Base-by-base conservation (phyloP, 768 basidiomycete species). In the Leccinum aurantiacum region DNA sequence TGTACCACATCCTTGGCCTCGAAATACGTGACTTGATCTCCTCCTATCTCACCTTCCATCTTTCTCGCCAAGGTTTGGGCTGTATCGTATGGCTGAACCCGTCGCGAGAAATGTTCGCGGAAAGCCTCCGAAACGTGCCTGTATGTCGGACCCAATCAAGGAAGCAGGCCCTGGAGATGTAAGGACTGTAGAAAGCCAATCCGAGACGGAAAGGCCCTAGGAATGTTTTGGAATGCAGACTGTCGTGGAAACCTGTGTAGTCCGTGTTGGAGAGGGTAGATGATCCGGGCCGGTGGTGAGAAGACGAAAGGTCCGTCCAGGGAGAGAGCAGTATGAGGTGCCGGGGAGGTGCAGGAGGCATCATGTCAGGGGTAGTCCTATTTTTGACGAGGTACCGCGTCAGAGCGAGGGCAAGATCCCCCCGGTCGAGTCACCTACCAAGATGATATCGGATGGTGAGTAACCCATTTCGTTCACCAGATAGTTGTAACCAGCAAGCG, bases 361-460 rank as follows among this genome's bases (percentile, higher is more conserved):
- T 68, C 0, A 38, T 27, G 13, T 62, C 29, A 9, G 71, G 55
- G 3, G 72, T 57, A 29, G 66, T 67, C 31, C 74, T 73, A 70
- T 85, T 72, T 60, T 85, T 82, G 17, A n/a, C n/a, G n/a, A n/a
- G n/a, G n/a, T n/a, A n/a, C n/a, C n/a, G n/a, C 22, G 22, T 22
- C 22, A 22, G 22, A 22, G 22, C 22, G 22, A 22, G 22, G 22
- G 22, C 2, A 22, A 22, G 22, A 22, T 22, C 22, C 22, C 91
- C 3, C 91, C 91, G 0, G 91, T 89, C 1, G 88, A 92, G 69
- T 93, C 90, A 3, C 91, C 91, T 19, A 77, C 78, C 22, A 92
- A 53, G 57, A 90, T 78, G 66, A 93, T 86, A 64, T 89, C 75
- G 17, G 75, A 70, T 0, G 89, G 82, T 2, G 76, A 62, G 68